Evolutionary conservation across 345 rosid species (phyloP).

Genomic region (Schrenkiella parvula): DNA sequence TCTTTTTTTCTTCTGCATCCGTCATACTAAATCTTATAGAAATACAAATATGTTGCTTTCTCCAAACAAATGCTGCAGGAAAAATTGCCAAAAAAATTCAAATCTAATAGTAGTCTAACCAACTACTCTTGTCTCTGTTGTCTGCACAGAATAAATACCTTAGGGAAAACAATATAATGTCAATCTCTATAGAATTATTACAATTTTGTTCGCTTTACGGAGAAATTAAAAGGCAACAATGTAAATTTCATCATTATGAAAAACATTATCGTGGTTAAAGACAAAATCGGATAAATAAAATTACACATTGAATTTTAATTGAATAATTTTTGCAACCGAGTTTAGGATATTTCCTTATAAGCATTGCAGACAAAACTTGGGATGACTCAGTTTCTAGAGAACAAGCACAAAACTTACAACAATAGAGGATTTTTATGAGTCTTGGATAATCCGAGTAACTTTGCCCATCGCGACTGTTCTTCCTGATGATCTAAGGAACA

Average conservation of each 20-base stretch:
- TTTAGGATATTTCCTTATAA: neutral
- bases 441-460: conserved; percentile 57
- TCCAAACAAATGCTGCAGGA: neutral
- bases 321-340: neutral
- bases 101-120: neutral
- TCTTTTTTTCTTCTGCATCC: neutral
- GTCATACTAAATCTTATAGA: neutral
- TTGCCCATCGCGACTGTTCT: conserved; percentile 75
- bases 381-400: neutral
- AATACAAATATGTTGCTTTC: neutral
- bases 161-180: neutral
- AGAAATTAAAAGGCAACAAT: too few relatives aligned
- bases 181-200: neutral
- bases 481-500: conserved; percentile 70
- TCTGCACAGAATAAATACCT: neutral
- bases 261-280: neutral
- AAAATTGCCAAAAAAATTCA: neutral
- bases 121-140: neutral
- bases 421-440: neutral
- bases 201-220: neutral
- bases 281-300: neutral
- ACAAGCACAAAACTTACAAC: conserved; percentile 1
- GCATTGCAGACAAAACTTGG: conserved; percentile 26
- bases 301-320: neutral
- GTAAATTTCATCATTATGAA: neutral